A percentile compares a stretch with the other conserved stretches of the same genome.
phyloP scores from a whole-genome alignment of 2,329 filamentous ascomycete species.

The Lasiodiplodia sp. region DNA sequence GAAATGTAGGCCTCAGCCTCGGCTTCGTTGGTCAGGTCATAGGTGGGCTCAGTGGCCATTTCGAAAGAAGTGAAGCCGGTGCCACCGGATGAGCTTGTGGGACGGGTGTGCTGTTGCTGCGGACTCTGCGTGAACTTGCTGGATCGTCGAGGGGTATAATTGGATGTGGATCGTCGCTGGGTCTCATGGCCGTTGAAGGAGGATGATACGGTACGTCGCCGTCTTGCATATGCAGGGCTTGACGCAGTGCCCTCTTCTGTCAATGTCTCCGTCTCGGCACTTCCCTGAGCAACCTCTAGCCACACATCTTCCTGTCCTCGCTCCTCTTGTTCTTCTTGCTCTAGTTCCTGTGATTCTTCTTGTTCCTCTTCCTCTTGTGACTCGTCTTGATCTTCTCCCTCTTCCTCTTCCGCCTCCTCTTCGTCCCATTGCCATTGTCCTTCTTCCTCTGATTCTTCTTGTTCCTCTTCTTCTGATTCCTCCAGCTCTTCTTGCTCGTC shows the following conservation, averaged over 20 bases:
- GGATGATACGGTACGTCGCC: background rate
- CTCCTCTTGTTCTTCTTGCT: background rate
- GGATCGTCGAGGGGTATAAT: background rate
- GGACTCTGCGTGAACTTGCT: background rate
- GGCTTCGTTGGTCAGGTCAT: conserved; percentile 3
- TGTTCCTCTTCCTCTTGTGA: background rate
- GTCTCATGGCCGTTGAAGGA: background rate
- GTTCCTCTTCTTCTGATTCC: background rate
- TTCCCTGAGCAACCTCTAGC: background rate
- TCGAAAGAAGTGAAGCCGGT: conserved; percentile 18
- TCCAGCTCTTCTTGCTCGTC: background rate
- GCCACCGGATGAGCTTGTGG: conserved; percentile 14
- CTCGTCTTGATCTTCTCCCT: background rate
- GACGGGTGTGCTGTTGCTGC: conserved; percentile 1
- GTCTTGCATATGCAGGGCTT: background rate
- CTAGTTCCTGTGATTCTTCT: background rate
- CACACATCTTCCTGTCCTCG: background rate
- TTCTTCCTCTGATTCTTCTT: background rate
- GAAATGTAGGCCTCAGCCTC: conserved; percentile 12
- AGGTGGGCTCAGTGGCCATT: background rate
- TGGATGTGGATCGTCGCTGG: background rate
- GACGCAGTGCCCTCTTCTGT: too few relatives aligned
- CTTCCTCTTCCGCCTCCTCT: background rate
- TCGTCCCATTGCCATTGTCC: background rate
- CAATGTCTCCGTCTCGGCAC: background rate